Evolutionary conservation across 345 rosid species (phyloP).

Genomic region (Jatropha curcas): DNA sequence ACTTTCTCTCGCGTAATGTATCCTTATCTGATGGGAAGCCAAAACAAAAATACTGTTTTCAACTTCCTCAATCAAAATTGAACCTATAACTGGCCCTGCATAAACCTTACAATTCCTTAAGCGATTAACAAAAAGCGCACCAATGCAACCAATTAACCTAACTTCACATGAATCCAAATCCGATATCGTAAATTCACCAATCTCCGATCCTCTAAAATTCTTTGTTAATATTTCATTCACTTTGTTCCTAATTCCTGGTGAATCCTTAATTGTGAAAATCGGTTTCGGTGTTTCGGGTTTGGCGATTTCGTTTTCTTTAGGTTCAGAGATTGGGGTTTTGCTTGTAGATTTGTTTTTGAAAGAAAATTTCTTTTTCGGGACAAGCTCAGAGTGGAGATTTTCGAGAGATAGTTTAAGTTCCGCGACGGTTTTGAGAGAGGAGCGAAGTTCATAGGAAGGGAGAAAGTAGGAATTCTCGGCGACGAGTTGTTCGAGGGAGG

Average conservation of each 20-base stretch:
- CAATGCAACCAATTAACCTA: slow-evolving; percentile 48
- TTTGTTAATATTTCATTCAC: slow-evolving; percentile 44
- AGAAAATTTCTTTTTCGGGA: slow-evolving; percentile 75
- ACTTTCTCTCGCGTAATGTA: slow-evolving; percentile 58
- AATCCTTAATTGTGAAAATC: slow-evolving; percentile 36
- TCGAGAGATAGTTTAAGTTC: slow-evolving; percentile 70
- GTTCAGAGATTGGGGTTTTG: slow-evolving; percentile 17
- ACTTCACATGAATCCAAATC: slow-evolving; percentile 76
- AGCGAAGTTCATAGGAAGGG: slow-evolving; percentile 78
- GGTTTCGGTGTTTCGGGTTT: slow-evolving; percentile 7
- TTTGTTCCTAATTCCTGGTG: slow-evolving; percentile 67
- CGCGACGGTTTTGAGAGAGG: slow-evolving; percentile 63
- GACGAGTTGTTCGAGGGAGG: slow-evolving; percentile 67
- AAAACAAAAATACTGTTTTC: slow-evolving; percentile 61
- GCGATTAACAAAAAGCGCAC: slow-evolving; percentile 57
- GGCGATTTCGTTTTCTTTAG: slow-evolving; percentile 29
- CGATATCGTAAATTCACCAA: slow-evolving; percentile 69
- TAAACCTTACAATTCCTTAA: slow-evolving; percentile 56
- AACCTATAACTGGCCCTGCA: slow-evolving; percentile 73
- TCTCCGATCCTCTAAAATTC: slow-evolving; percentile 46
- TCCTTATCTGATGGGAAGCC: slow-evolving; percentile 88
- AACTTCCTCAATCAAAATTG: slow-evolving; percentile 74
- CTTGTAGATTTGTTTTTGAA: slow-evolving; percentile 56
- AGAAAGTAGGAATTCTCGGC: slow-evolving; percentile 72
- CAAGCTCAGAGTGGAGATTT: slow-evolving; percentile 38